Conservation (phyloP, 2,329 filamentous ascomycete species). For the Cercospora sp. region DNA sequence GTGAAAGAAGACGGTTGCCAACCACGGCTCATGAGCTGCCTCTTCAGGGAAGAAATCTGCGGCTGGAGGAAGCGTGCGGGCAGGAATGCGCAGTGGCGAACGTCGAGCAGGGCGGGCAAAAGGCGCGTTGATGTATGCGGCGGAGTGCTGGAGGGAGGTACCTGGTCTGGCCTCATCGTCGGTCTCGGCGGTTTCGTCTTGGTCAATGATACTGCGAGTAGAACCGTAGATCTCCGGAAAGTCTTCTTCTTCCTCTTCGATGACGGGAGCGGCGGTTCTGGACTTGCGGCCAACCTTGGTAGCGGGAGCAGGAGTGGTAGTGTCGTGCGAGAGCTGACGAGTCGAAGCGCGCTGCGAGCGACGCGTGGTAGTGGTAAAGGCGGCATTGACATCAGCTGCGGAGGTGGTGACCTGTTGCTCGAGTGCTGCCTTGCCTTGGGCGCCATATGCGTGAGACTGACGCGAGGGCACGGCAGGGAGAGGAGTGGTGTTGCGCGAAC, state of each 20-base stretch:
- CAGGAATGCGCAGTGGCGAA: neutral
- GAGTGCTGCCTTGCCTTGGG: constrained; percentile 23
- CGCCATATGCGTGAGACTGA: constrained; percentile 26
- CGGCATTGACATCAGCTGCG: constrained; percentile 19
- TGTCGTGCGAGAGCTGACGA: constrained; percentile 6
- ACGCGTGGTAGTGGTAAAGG: constrained; percentile 18
- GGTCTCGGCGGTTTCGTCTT: constrained; percentile 2
- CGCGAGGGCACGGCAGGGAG: constrained; percentile 22
- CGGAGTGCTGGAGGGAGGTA: constrained; percentile 17
- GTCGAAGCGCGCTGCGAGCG: constrained; percentile 13
- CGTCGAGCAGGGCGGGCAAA: neutral
- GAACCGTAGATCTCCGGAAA: constrained; percentile 11
- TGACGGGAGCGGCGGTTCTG: constrained; percentile 1
- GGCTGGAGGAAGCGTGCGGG: neutral
- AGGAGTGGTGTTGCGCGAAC: constrained; percentile 21
- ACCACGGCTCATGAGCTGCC: constrained; percentile 3
- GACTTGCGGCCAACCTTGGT: neutral
- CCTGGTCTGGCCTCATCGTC: constrained; percentile 13
- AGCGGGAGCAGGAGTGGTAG: neutral
- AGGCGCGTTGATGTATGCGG: constrained; percentile 15
- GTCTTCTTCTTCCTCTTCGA: constrained; percentile 7
- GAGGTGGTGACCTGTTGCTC: constrained; percentile 21
- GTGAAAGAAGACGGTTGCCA: constrained; percentile 16
- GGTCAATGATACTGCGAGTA: neutral
- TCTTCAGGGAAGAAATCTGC: neutral